Evolutionary conservation across 495 filamentous ascomycete genomes (phyloP).

Genomic region (Durotheca rogersii): DNA sequence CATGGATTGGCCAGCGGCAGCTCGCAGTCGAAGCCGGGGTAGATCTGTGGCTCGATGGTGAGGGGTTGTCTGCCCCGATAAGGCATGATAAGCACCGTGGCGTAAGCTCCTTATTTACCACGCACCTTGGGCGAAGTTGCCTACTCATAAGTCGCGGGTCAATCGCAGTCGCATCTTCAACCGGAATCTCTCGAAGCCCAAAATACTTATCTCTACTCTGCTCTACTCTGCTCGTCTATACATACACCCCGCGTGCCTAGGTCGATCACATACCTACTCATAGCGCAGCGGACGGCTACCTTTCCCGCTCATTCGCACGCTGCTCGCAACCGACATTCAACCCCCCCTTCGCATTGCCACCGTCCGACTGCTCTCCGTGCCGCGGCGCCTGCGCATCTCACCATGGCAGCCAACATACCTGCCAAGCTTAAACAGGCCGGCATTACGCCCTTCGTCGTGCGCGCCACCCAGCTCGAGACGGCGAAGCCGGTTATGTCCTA

Average conservation of each 20-base stretch:
- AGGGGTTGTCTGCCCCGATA: background rate
- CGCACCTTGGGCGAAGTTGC: background rate
- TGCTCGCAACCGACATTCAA: too few relatives aligned
- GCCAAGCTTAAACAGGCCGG: constrained; percentile 72
- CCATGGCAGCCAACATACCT: constrained; percentile 75
- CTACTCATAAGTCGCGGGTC: background rate
- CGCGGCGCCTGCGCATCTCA: background rate
- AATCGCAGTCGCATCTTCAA: too few relatives aligned
- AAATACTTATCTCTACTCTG: too few relatives aligned
- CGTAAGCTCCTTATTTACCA: constrained; percentile 24
- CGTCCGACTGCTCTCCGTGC: background rate
- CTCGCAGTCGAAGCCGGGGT: constrained; percentile 24
- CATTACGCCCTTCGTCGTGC: constrained; percentile 69
- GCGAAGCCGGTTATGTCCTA: constrained; percentile 86
- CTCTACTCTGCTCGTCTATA: too few relatives aligned
- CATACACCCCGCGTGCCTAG: too few relatives aligned
- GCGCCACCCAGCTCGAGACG: constrained; percentile 81
- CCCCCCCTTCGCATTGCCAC: background rate
- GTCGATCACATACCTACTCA: too few relatives aligned
- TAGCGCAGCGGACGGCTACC: too few relatives aligned
- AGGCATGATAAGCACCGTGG: constrained; percentile 16
- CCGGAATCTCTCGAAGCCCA: too few relatives aligned
- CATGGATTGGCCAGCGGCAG: too few relatives aligned
- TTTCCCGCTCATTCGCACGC: too few relatives aligned
- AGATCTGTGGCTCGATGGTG: constrained; percentile 21